phyloP scores from a whole-genome alignment of 164 flowering plant species.

The Sextonia rubra region DNA sequence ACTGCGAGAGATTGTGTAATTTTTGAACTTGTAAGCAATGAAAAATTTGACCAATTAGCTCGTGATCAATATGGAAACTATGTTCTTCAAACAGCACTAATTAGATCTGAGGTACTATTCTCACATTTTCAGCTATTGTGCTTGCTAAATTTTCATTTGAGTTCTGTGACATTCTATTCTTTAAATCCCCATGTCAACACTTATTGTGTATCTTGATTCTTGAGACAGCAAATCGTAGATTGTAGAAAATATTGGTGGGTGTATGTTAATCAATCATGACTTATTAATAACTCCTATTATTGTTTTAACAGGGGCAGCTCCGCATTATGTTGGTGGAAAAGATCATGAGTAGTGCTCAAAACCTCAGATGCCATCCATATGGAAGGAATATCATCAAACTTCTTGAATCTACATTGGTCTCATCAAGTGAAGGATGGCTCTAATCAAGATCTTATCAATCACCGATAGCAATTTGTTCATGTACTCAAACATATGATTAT shows the following conservation, averaged over 20 bases:
- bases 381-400: constrained; percentile 1
- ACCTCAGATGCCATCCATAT: neutral
- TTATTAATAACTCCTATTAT: neutral
- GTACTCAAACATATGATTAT: too few species aligned
- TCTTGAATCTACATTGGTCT: neutral
- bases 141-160: too few species aligned
- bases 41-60: neutral
- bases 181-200: neutral
- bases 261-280: neutral
- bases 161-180: neutral
- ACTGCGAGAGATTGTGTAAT: neutral
- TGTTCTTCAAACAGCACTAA: neutral
- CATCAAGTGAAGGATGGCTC: too few species aligned
- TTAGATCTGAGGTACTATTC: neutral
- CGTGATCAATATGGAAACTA: constrained; percentile 1
- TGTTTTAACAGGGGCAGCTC: neutral
- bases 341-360: neutral
- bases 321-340: neutral
- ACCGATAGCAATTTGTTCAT: too few species aligned
- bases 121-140: too few species aligned
- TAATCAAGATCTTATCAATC: too few species aligned
- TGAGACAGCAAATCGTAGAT: neutral
- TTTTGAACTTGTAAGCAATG: neutral
- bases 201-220: neutral
- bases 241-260: neutral